Evolutionary conservation across 805 yeast species (phyloP), one percentile per base, ranked within the genome.

Genomic region (Kazachstania viticola): DNA sequence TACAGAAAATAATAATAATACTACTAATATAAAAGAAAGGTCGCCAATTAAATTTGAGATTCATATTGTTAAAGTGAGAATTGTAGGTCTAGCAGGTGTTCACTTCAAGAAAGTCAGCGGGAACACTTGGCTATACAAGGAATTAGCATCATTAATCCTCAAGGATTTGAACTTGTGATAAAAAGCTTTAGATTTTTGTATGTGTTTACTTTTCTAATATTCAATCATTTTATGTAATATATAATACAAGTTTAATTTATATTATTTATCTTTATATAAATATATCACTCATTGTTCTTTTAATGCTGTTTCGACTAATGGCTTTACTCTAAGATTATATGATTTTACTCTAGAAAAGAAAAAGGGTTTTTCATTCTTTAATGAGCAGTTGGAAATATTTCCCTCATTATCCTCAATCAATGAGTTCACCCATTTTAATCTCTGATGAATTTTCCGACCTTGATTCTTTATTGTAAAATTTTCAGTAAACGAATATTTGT

Each of bases 61-160:
- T 39, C 87, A 82, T 54, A 76, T 87, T 40, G 96, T 88, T 25
- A 85, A 85, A 53, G 94, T 87, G 30, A 94, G 95, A 28, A 67
- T 87, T 43, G 81, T 88, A 34, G 84, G 93, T 8, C 65, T 88
- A 38, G 87, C 81, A 42, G 97, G 96, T 57, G 87, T 87, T 32
- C 96, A 88, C 55, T 87, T 87, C 64, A 88, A 88, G 65, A 87
- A 87, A 54, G 69, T 87, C 22, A 69, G 80, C 38, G 97, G 97
- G 50, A 87, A 87, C 52, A 83, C 95, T 1, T 87, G 96, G 96
- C 73, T 79, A 60, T 87, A 87, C 60, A 87, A 88, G 62, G 77
- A 85, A 6, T 64, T 88, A 49, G 96, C 96, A 2, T 76, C 88
- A 35, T 85, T 79, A 53, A 79, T 87, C 30, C 68, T 87, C 56